Conservation (phyloP, 768 basidiomycete species). For the Tephrocybe sp. region DNA sequence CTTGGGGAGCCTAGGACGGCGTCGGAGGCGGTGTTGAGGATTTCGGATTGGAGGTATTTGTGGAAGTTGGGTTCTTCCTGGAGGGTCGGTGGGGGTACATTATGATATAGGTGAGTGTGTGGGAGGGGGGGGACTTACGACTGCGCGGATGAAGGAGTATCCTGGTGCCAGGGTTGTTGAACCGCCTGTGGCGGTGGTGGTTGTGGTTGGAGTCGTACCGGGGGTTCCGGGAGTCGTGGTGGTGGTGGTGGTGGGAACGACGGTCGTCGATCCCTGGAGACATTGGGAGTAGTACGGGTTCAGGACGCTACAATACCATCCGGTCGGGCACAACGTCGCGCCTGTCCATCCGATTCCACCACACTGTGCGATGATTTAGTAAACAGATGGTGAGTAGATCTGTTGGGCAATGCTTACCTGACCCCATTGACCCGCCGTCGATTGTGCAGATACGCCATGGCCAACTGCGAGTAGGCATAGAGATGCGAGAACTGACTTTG, state of each 20-base stretch:
- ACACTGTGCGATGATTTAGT: constrained; percentile 39
- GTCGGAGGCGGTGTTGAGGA: constrained; percentile 36
- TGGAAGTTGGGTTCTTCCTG: constrained; percentile 60
- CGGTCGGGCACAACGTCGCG: constrained; percentile 45
- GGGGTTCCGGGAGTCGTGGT: constrained; percentile 28
- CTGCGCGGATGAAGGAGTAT: constrained; percentile 56
- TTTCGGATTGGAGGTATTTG: constrained; percentile 56
- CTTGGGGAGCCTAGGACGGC: constrained; percentile 52
- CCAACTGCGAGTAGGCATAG: constrained; percentile 4
- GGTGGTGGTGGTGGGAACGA: constrained; percentile 19
- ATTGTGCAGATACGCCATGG: constrained; percentile 11
- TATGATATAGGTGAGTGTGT: no score
- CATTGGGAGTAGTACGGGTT: constrained; percentile 56
- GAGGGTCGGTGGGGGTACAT: no score
- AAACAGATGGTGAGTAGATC: neutral
- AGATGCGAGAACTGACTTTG: constrained; percentile 10
- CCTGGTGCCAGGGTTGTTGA: constrained; percentile 45
- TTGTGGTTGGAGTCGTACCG: constrained; percentile 26
- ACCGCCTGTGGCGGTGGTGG: constrained; percentile 26
- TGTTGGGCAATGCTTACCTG: constrained; percentile 33
- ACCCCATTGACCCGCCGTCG: constrained; percentile 30
- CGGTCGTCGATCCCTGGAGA: constrained; percentile 39
- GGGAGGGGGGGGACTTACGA: constrained; percentile 43
- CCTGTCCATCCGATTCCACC: constrained; percentile 53
- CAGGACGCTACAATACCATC: constrained; percentile 42